These are phyloP conservation scores for Plenodomus tracheiphilus DNA, from an alignment of 2,329 filamentous ascomycete species.

Conservation along the genomic window DNA sequence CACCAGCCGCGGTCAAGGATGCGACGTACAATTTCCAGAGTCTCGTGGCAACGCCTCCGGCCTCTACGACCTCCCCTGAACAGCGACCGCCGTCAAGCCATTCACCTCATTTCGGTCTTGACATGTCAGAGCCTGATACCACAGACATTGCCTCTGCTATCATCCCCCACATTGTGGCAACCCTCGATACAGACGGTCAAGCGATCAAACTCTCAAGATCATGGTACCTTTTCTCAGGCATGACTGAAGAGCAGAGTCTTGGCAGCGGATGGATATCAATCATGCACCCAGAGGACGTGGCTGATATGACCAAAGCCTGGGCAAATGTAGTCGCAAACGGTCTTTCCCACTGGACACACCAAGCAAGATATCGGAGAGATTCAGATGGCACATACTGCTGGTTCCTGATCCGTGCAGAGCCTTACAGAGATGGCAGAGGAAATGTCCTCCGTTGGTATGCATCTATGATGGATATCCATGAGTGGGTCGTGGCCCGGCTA, in stretches of 20 bases:
- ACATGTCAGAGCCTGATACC: not conserved
- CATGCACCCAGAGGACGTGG: slow-evolving; percentile 8
- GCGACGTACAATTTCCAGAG: not conserved
- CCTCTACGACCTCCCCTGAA: not conserved
- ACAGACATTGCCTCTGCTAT: not conserved
- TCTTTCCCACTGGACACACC: slow-evolving; percentile 7
- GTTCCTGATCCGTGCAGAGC: slow-evolving; percentile 7
- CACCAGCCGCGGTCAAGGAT: not conserved
- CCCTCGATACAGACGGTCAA: slow-evolving; percentile 5
- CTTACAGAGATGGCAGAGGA: slow-evolving; percentile 3
- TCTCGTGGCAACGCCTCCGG: not conserved
- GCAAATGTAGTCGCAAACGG: slow-evolving; percentile 3
- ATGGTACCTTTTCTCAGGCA: slow-evolving; percentile 9
- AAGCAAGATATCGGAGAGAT: slow-evolving; percentile 4
- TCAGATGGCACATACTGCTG: not conserved
- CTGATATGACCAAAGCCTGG: slow-evolving; percentile 3
- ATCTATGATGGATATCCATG: slow-evolving; percentile 13
- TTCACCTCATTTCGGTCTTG: not conserved
- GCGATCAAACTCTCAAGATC: slow-evolving; percentile 4
- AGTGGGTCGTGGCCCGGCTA: slow-evolving; percentile 9
- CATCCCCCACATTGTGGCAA: slow-evolving; percentile 8
- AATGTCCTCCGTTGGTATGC: slow-evolving; percentile 9
- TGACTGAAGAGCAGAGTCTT: slow-evolving; percentile 8
- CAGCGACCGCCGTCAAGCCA: not conserved
- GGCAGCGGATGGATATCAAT: slow-evolving; percentile 5